Percentiles rank a stretch among this genome's conserved stretches.
Evolutionary conservation across 108 stramenopile genomes (phyloP).

Genomic region (Pseudonitzschia delicatissima): DNA sequence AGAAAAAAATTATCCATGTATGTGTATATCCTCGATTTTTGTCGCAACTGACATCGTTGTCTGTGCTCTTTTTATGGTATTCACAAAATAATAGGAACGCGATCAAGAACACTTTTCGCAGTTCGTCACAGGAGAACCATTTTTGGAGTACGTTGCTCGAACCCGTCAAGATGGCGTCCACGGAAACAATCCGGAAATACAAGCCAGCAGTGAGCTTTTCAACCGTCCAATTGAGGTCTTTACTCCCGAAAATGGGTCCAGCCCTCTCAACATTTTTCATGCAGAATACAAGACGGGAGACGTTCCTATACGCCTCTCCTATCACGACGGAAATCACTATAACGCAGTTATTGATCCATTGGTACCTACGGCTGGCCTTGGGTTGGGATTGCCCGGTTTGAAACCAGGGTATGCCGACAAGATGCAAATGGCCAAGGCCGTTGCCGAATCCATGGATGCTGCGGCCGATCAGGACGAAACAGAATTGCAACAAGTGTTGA

Average conservation of each 20-base stretch:
- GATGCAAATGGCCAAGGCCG: slow-evolving; percentile 72
- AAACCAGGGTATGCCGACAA: slow-evolving; percentile 79
- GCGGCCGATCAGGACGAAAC: slow-evolving; percentile 47
- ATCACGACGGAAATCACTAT: slow-evolving; percentile 87
- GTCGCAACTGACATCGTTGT: background rate
- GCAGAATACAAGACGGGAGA: slow-evolving; percentile 64
- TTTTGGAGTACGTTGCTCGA: slow-evolving; percentile 66
- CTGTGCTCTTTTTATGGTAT: background rate
- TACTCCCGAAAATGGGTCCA: slow-evolving; percentile 56
- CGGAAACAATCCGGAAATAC: slow-evolving; percentile 96
- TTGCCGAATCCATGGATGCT: slow-evolving; percentile 48
- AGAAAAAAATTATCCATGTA: no score
- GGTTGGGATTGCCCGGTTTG: slow-evolving; percentile 75
- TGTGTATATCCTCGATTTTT: background rate
- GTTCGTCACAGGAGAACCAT: slow-evolving; percentile 76
- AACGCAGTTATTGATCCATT: slow-evolving; percentile 80
- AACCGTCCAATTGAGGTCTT: slow-evolving; percentile 91
- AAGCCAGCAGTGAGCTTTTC: slow-evolving; percentile 94
- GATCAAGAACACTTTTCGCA: slow-evolving; percentile 69
- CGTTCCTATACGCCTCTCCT: slow-evolving; percentile 72
- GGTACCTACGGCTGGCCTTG: slow-evolving; percentile 78
- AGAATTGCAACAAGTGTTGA: slow-evolving; percentile 49
- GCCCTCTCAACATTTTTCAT: slow-evolving; percentile 85
- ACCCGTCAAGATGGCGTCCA: slow-evolving; percentile 86
- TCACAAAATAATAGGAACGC: slow-evolving; percentile 21